phyloP scores from a whole-genome alignment of 148 eudicot genomes.

The Rhododendron mucronatum region DNA sequence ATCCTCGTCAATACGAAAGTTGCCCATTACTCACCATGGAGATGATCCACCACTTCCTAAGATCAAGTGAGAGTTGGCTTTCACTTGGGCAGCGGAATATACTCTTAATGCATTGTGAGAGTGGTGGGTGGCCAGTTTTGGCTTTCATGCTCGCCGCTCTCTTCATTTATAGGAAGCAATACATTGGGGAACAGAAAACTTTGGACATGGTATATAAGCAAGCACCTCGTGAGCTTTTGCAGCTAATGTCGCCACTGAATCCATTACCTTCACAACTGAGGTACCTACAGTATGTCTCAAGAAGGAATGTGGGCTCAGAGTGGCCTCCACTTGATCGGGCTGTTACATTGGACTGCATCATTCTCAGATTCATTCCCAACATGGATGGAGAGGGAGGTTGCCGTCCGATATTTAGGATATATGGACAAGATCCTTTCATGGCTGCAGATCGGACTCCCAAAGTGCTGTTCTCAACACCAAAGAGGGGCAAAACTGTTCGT shows the following conservation, averaged over 20 bases:
- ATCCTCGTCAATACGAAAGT: slow-evolving; percentile 61
- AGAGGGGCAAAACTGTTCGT: slow-evolving; percentile 49
- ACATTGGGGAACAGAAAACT: slow-evolving; percentile 64
- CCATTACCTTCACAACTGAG: slow-evolving; percentile 86
- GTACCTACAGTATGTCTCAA: slow-evolving; percentile 80
- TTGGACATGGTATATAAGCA: slow-evolving; percentile 77
- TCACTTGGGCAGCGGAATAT: slow-evolving; percentile 67
- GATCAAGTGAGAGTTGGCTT: slow-evolving; percentile 77
- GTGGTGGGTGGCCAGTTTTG: slow-evolving; percentile 73
- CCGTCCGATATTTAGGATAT: slow-evolving; percentile 68
- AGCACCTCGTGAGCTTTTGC: slow-evolving; percentile 74
- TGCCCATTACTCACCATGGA: slow-evolving; percentile 70
- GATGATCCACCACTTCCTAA: slow-evolving; percentile 69
- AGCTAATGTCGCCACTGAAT: slow-evolving; percentile 58
- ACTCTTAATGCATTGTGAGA: slow-evolving; percentile 77
- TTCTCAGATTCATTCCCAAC: slow-evolving; percentile 66
- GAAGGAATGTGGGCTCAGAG: slow-evolving; percentile 58
- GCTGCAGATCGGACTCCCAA: slow-evolving; percentile 47
- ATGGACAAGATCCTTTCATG: slow-evolving; percentile 67
- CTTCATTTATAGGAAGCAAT: slow-evolving; percentile 62
- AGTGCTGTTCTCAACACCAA: slow-evolving; percentile 58
- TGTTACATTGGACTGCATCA: slow-evolving; percentile 65
- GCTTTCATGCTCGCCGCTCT: slow-evolving; percentile 88
- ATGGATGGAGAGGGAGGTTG: slow-evolving; percentile 79
- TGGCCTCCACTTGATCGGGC: slow-evolving; percentile 78